Conservation (phyloP, 176 grass and related monocot genomes). For the Aechmea fasciata region DNA sequence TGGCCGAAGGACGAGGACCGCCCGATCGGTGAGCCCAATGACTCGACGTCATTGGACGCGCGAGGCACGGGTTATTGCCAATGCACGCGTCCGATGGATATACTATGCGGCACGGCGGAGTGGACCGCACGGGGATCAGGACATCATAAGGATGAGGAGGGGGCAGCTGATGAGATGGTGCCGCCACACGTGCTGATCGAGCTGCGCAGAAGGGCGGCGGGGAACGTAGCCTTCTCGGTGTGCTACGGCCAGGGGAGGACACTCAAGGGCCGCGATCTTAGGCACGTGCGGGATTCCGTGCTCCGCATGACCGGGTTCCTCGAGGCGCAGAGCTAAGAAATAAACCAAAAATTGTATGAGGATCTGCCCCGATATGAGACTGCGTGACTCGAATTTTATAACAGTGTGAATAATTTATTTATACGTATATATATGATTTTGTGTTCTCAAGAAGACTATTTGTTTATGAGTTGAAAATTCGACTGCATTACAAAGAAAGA, state of each 20-base stretch:
- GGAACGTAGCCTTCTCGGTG: constrained; percentile 20
- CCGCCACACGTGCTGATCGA: constrained; percentile 63
- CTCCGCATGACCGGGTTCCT: constrained; percentile 77
- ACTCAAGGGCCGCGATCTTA: constrained; percentile 64
- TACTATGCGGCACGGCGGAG: background rate
- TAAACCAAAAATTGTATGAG: no score
- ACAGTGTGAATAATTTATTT: no score
- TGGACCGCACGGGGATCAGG: background rate
- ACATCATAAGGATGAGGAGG: background rate
- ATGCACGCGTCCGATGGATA: background rate
- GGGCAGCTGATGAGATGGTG: constrained; percentile 19
- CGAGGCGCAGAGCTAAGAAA: constrained; percentile 15
- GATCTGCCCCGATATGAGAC: no score
- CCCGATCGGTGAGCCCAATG: background rate
- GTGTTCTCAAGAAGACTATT: no score
- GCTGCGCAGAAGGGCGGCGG: constrained; percentile 19
- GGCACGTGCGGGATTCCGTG: constrained; percentile 44
- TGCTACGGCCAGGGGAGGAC: constrained; percentile 55
- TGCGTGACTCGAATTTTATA: no score
- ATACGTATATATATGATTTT: no score
- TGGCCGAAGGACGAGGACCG: constrained; percentile 30
- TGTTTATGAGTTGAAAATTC: no score
- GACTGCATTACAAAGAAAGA: no score
- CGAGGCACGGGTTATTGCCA: background rate
- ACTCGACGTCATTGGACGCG: background rate